phyloP scores from a whole-genome alignment of 805 yeast genomes.

The Wickerhamiella bombiphila region DNA sequence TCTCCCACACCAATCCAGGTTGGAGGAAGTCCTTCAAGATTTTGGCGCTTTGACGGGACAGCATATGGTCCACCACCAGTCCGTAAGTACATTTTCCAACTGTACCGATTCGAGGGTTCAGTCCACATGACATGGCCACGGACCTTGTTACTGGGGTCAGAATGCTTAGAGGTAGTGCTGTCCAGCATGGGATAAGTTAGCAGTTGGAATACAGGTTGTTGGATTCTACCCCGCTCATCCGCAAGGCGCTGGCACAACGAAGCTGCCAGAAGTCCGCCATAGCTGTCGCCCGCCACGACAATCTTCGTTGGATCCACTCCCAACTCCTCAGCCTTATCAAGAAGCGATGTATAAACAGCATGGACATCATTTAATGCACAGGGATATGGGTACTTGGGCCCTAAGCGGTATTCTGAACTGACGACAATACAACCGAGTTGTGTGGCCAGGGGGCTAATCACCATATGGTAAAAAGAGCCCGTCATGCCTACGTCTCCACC shows the following conservation, averaged over 20 bases:
- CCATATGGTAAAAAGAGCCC: background rate
- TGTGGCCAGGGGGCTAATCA: background rate
- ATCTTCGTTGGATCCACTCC: background rate
- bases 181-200: slow-evolving; percentile 1
- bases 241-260: background rate
- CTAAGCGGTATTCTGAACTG: background rate
- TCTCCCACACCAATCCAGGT: slow-evolving; percentile 1
- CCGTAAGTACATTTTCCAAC: slow-evolving; percentile 1
- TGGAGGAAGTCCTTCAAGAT: background rate
- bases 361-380: background rate
- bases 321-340: background rate
- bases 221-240: background rate
- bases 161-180: background rate
- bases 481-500: background rate
- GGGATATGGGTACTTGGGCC: slow-evolving; percentile 1
- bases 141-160: background rate
- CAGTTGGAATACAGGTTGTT: background rate
- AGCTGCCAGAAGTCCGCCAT: slow-evolving; percentile 1
- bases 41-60: background rate
- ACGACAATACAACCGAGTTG: background rate
- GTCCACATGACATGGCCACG: slow-evolving; percentile 1
- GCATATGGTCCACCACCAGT: background rate
- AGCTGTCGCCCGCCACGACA: slow-evolving; percentile 1
- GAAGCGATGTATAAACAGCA: background rate
- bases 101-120: background rate